Base-by-base conservation (phyloP, 768 basidiomycete species). In the Boletus subcaerulescens region DNA sequence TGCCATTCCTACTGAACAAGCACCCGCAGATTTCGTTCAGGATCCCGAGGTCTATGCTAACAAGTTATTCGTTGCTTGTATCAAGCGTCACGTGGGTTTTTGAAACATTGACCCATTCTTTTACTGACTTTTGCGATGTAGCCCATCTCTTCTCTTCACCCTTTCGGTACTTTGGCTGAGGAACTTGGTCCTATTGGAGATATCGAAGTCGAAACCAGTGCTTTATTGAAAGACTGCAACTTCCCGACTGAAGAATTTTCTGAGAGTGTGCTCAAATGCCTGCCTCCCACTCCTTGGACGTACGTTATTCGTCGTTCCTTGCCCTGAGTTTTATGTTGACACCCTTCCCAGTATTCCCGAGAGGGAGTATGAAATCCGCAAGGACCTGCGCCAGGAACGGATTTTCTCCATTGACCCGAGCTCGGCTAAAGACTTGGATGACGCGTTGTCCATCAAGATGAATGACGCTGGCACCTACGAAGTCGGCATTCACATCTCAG, bases 121-220 rank as follows among this genome's bases (percentile, higher is more conserved):
- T 59, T 33, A 15, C 61, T 73, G 36, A 71, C 42, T 31, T 55
- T 58, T 40, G 53, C 63, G 47, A 4, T 57, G 36, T 65, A 91
- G 89, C 91, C 90, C 40, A 92, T 93, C 68, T 96, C 93, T 61
- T 98, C 96, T 38, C 82, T 99, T 15, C 97, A 98, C 80, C 97
- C 97, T 10, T 99, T 99, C 70, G 97, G 97, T 52, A 98, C 96
- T 18, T 76, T 99, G 38, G 97, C 98, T 24, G 97, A 99, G 70
- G 95, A 99, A 70, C 82, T 99, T 47, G 97, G 97, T 43, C 89
- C 94, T 18, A 99, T 99, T 57, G 97, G 97, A n/a, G 92, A 99
- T 60, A 87, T 96, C 48, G 94, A 98, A 72, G 94, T 97, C 9
- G 97, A 99, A 74, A 98, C 96, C 5, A 95, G 92, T 57, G 97